A percentile compares a stretch with the other conserved stretches of the same genome.
phyloP scores from a whole-genome alignment of 2,329 filamentous ascomycete species.

The Aspergillus awamori region DNA sequence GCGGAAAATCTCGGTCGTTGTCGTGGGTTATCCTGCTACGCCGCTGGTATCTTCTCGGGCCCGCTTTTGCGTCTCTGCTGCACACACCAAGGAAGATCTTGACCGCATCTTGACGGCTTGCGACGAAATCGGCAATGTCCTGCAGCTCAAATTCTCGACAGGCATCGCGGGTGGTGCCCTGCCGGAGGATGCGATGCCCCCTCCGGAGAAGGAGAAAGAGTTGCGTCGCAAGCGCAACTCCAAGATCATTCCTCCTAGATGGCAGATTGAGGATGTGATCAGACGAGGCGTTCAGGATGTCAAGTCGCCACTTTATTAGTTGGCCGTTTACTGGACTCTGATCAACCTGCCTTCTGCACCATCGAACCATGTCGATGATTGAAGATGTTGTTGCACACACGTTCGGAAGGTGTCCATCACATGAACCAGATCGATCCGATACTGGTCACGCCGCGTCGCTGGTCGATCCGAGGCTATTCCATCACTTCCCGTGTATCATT shows the following conservation, averaged over 20 bases:
- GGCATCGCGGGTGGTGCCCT: constrained; percentile 87
- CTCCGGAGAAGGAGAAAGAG: constrained; percentile 70
- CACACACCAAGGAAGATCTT: constrained; percentile 97
- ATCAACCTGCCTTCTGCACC: background rate
- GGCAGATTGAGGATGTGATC: constrained; percentile 76
- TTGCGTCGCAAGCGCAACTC: constrained; percentile 58
- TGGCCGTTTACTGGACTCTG: constrained; percentile 11
- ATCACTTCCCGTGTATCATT: constrained; percentile 21
- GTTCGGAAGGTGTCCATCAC: constrained; percentile 15
- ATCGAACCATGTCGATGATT: constrained; percentile 9
- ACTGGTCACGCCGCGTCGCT: constrained; percentile 39
- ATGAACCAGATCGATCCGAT: constrained; percentile 32
- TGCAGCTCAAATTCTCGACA: constrained; percentile 97
- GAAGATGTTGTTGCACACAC: constrained; percentile 16
- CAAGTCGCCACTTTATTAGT: constrained; percentile 69
- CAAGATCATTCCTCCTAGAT: constrained; percentile 69
- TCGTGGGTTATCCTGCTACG: constrained; percentile 95
- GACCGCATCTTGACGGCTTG: constrained; percentile 87
- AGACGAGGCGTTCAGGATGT: constrained; percentile 73
- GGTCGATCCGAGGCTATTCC: constrained; percentile 19
- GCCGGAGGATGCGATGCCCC: constrained; percentile 65
- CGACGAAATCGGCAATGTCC: constrained; percentile 85
- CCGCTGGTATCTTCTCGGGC: constrained; percentile 92
- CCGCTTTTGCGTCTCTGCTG: constrained; percentile 91
- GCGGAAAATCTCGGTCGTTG: constrained; percentile 95